These are phyloP conservation scores for Aquanectria penicillioides DNA, from an alignment of 2,329 filamentous ascomycete genomes.

Conservation along the genomic window DNA sequence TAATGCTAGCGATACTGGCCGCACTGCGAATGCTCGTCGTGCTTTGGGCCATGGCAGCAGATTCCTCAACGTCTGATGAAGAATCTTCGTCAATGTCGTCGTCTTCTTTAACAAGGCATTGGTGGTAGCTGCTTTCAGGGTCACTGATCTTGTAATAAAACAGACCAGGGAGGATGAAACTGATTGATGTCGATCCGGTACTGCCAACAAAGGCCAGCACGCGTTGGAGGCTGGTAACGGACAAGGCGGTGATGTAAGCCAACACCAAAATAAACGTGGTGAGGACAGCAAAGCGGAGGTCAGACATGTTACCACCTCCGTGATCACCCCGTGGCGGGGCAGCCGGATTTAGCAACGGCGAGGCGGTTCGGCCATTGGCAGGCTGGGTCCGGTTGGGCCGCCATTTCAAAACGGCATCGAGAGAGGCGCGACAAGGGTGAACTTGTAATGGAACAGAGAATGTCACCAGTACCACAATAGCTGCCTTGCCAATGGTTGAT, in stretches of 20 bases:
- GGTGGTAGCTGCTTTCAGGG: slow-evolving; percentile 86
- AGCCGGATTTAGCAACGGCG: slow-evolving; percentile 52
- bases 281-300: slow-evolving; percentile 87
- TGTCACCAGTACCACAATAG: slow-evolving; percentile 94
- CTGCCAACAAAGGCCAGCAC: slow-evolving; percentile 95
- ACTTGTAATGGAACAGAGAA: slow-evolving; percentile 97
- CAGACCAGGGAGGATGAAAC: slow-evolving; percentile 93
- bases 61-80: slow-evolving; percentile 62
- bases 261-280: slow-evolving; percentile 87
- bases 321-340: slow-evolving; percentile 58
- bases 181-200: slow-evolving; percentile 94
- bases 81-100: slow-evolving; percentile 77
- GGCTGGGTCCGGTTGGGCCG: slow-evolving; percentile 67
- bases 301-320: slow-evolving; percentile 74
- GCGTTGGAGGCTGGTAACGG: slow-evolving; percentile 86
- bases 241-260: slow-evolving; percentile 89
- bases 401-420: slow-evolving; percentile 96
- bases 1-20: slow-evolving; percentile 50
- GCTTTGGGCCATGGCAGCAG: slow-evolving; percentile 56
- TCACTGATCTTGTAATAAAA: slow-evolving; percentile 99
- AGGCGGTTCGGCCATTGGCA: slow-evolving; percentile 51
- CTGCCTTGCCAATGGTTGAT: slow-evolving; percentile 92
- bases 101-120: slow-evolving; percentile 88
- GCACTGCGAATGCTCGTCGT: slow-evolving; percentile 56
- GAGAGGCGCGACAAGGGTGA: slow-evolving; percentile 93